Evolutionary conservation across 78 protist genomes (phyloP).

Genomic region (Guillardia theta): DNA sequence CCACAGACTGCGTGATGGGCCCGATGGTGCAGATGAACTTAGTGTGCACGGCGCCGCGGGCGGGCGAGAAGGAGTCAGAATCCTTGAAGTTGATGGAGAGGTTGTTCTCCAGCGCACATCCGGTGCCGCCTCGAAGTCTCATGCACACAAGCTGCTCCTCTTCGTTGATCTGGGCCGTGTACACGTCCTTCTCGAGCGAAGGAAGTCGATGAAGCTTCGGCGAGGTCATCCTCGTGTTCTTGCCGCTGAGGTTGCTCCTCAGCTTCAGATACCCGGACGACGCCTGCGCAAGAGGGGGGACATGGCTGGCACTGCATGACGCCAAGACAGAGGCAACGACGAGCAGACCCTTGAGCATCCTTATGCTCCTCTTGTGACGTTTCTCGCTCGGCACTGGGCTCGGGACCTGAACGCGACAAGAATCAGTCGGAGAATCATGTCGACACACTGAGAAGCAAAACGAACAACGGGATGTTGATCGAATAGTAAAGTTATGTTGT

Average conservation of each 20-base stretch:
- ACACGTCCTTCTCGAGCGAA: neutral
- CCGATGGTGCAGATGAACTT: constrained; percentile 26
- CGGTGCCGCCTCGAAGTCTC: neutral
- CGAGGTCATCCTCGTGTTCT: neutral
- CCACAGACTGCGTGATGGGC: neutral
- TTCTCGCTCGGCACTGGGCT: no score
- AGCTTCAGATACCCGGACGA: neutral
- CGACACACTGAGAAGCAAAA: no score
- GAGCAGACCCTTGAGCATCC: no score
- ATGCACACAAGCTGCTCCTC: neutral
- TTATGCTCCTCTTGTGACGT: no score
- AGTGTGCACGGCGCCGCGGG: constrained; percentile 25
- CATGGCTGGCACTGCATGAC: no score
- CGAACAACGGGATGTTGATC: no score
- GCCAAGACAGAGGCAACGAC: no score
- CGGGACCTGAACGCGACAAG: no score
- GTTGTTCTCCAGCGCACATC: neutral
- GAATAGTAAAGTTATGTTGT: no score
- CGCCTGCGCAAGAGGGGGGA: neutral
- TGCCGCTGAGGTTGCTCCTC: neutral
- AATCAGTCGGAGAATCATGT: no score
- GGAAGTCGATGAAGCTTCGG: neutral
- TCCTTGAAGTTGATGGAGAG: neutral
- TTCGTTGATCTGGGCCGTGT: neutral
- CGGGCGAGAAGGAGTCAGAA: neutral